Conservation (phyloP, 768 basidiomycete genomes). For the Phanerochaete sordida region DNA sequence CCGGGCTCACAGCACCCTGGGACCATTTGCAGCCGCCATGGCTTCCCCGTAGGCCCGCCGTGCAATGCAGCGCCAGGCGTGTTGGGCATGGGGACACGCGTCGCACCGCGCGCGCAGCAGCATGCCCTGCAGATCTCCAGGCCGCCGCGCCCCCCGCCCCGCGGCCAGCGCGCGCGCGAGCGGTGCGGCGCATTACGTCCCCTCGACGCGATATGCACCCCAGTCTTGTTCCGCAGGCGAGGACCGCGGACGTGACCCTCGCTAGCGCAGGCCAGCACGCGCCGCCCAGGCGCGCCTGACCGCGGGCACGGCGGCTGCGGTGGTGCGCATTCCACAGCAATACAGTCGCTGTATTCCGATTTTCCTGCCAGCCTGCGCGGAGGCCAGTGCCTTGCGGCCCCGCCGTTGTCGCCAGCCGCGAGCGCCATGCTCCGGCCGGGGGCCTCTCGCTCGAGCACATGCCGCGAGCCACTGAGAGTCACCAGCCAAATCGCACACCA, state of each 20-base stretch:
- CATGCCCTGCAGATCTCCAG: too few relatives aligned
- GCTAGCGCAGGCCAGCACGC: background rate
- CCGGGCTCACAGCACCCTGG: background rate
- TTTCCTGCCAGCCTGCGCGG: background rate
- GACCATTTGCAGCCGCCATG: background rate
- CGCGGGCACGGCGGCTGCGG: background rate
- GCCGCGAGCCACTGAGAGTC: background rate
- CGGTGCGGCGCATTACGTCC: background rate
- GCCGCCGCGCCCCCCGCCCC: too few relatives aligned
- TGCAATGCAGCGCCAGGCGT: background rate
- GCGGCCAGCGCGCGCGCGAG: too few relatives aligned
- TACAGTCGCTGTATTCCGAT: background rate
- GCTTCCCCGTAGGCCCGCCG: background rate
- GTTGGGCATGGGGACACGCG: background rate
- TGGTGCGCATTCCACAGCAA: background rate
- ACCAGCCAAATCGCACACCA: background rate
- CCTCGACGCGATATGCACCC: background rate
- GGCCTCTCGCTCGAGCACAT: background rate
- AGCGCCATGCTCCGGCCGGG: conserved; percentile 13
- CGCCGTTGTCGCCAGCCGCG: background rate
- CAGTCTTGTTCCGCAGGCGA: background rate
- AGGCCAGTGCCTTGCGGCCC: background rate
- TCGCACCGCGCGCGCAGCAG: too few relatives aligned
- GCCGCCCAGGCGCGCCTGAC: background rate
- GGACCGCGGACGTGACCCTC: background rate